Conservation (phyloP, 768 basidiomycete species). For the Pulveroboletus sp. region DNA sequence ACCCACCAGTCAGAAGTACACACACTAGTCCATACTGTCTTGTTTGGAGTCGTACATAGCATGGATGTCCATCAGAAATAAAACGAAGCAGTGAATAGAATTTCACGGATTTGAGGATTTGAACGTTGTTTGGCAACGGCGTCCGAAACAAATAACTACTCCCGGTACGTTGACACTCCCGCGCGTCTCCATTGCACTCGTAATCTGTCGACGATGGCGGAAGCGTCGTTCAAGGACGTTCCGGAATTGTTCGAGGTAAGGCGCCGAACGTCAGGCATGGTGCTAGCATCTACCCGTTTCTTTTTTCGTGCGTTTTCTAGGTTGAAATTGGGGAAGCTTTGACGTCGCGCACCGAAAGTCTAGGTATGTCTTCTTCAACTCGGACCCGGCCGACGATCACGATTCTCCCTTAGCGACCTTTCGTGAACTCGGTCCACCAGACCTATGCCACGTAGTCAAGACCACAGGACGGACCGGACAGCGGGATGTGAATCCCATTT, state of each 20-base stretch:
- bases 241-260: conserved; percentile 95
- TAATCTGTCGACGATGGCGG: conserved; percentile 41
- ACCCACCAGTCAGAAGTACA: conserved; percentile 9
- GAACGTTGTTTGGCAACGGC: conserved; percentile 25
- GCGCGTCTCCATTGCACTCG: background rate
- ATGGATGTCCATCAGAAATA: background rate
- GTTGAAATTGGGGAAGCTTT: conserved; percentile 89
- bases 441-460: conserved; percentile 94
- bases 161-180: no score
- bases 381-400: background rate
- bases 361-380: conserved; percentile 55
- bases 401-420: conserved; percentile 66
- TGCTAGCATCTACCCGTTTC: background rate
- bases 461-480: conserved; percentile 77
- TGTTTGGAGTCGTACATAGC: conserved; percentile 16
- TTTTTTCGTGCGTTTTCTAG: conserved; percentile 32
- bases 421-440: conserved; percentile 95
- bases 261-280: background rate
- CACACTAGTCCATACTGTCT: conserved; percentile 8
- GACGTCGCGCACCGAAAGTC: conserved; percentile 83
- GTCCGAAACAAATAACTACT: conserved; percentile 17
- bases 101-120: conserved; percentile 2
- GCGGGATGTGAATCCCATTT: conserved; percentile 66
- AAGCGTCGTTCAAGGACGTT: conserved; percentile 84
- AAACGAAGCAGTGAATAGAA: background rate